Conservation (phyloP, 2,329 filamentous ascomycete species). For the Penicillium brasilianum region DNA sequence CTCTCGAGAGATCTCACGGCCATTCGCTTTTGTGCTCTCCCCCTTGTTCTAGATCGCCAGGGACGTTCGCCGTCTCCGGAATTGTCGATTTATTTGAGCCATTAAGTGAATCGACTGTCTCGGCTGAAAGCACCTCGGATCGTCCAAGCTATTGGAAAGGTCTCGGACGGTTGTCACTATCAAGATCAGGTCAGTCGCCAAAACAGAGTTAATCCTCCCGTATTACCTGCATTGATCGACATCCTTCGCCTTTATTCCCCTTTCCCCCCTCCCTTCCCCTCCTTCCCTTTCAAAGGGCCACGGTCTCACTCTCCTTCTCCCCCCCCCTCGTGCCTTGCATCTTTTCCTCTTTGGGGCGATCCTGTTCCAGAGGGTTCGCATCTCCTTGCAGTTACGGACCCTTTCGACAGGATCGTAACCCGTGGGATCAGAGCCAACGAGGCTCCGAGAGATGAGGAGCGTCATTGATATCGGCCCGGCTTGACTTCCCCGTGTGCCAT, state of each 20-base stretch:
- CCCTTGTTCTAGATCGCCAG: constrained; percentile 14
- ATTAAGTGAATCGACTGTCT: constrained; percentile 22
- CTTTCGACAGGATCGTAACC: constrained; percentile 16
- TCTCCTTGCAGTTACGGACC: constrained; percentile 42
- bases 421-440: constrained; percentile 6
- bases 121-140: constrained; percentile 26
- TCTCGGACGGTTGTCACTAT: constrained; percentile 19
- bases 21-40: constrained; percentile 7
- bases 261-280: constrained; percentile 17
- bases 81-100: constrained; percentile 5
- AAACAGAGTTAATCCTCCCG: constrained; percentile 16
- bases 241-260: constrained; percentile 3
- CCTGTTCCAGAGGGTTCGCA: constrained; percentile 22
- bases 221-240: constrained; percentile 5
- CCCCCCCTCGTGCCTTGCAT: constrained; percentile 44
- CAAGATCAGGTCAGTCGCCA: constrained; percentile 36
- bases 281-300: constrained; percentile 36
- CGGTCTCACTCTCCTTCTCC: constrained; percentile 30
- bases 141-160: constrained; percentile 26
- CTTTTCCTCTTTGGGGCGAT: constrained; percentile 32
- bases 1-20: background rate
- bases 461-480: constrained; percentile 35
- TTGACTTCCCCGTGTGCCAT: constrained; percentile 31
- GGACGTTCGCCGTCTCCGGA: constrained; percentile 1
- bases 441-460: constrained; percentile 33